A percentile compares a stretch with the other conserved stretches of the same genome.
Conservation (phyloP, 2,329 filamentous ascomycete species). For the Chrysoporthe austroafricana region DNA sequence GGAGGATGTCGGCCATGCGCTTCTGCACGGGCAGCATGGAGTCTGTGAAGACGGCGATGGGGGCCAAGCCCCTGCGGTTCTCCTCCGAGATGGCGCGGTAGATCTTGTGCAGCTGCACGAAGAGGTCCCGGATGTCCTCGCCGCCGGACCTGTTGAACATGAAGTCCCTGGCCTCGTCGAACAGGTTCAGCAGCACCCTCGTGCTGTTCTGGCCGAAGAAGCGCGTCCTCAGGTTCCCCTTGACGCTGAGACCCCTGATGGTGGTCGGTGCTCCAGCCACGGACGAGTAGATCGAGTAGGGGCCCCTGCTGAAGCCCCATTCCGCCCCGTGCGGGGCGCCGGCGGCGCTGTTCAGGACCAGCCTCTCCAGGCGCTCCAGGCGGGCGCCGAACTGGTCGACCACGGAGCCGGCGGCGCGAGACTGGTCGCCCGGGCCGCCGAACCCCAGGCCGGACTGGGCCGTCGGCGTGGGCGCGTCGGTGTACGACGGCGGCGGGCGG, state of each 20-base stretch:
- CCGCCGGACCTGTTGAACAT: slow-evolving; percentile 47
- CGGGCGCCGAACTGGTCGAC: slow-evolving; percentile 44
- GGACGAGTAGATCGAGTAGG: slow-evolving; percentile 30
- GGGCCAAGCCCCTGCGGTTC: slow-evolving; percentile 50
- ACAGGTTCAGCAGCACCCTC: slow-evolving; percentile 58
- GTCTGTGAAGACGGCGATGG: slow-evolving; percentile 60
- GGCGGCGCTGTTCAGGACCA: slow-evolving; percentile 39
- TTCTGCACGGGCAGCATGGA: slow-evolving; percentile 62
- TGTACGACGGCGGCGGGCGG: slow-evolving; percentile 22
- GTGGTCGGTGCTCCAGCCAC: slow-evolving; percentile 43
- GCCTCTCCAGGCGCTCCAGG: slow-evolving; percentile 58
- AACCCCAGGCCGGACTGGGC: slow-evolving; percentile 8
- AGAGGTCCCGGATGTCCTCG: slow-evolving; percentile 47
- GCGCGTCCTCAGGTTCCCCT: slow-evolving; percentile 52
- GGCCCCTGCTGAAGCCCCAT: slow-evolving; percentile 18
- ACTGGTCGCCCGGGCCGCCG: slow-evolving; percentile 31
- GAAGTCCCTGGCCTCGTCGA: slow-evolving; percentile 58
- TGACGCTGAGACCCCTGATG: slow-evolving; percentile 55
- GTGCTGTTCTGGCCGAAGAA: slow-evolving; percentile 59
- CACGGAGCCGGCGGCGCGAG: slow-evolving; percentile 11
- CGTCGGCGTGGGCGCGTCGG: slow-evolving; percentile 19
- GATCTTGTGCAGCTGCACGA: slow-evolving; percentile 51
- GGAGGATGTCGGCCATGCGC: slow-evolving; percentile 61
- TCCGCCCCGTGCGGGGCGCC: slow-evolving; percentile 16
- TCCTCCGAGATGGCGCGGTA: slow-evolving; percentile 53